Evolutionary conservation across 2,329 filamentous ascomycete species (phyloP), one percentile per base, ranked within the genome.

Genomic region (Beauveria australis): DNA sequence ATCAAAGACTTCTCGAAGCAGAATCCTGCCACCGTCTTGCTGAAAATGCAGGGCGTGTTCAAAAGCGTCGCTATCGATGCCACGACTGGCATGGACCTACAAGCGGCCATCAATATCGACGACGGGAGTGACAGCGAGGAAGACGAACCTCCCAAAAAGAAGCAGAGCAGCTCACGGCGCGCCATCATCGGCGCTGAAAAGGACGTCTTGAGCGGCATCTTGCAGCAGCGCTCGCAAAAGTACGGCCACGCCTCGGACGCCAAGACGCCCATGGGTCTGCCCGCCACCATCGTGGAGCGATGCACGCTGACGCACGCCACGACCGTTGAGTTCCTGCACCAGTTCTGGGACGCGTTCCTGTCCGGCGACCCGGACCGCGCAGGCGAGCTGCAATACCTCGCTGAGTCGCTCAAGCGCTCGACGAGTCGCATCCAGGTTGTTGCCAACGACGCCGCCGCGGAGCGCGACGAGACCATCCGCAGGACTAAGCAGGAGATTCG

Each of bases 301-400:
- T 86, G 83, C 65, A 76, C 75, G 46, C 73, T 85, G 60, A 96
- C 93, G 0, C 92, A 97, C 71, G 92, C 92, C 58, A 99, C 94
- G 0, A 95, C 91, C 0, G 88, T 90, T 43, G 94, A 99, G 70
- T 99, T 97, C 69, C 78, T 99, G n/a, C 90, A 93, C 67, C 95
- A 97, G 72, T 99, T 99, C 77, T 99, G 93, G 93, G 83, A 85
- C 40, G 86, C 92, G 0, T 99, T 96, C 69, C 81, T 96, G 28
- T 97, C 92, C 0, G 93, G 92, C 16, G 91, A 97, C 69, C 77
- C 89, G 1, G 87, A 91, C 62, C 87, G 91, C 40, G 90, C 91
- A 0, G 81, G 81, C 47, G 93, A 99, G 74, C 81, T 97, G 16
- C 85, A 87, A 7, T 91, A 89, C 63, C 81, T 97, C 52, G 86